Base-by-base conservation (phyloP, 2,329 filamentous ascomycete species). In the Macrophomina phaseolina region DNA sequence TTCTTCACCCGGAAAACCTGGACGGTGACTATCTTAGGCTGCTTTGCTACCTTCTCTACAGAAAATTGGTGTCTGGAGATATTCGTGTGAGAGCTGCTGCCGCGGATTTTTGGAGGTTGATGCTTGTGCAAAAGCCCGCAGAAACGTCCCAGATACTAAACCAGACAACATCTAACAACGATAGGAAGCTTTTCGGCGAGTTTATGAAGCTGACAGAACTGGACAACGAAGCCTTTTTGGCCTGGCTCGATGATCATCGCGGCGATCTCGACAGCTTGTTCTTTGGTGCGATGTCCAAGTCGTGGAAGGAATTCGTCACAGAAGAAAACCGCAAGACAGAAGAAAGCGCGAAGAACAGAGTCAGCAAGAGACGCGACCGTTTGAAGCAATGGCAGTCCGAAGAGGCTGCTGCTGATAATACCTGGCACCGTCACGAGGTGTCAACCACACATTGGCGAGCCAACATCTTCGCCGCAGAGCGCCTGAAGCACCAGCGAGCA, bases 21-120 rank as follows among this genome's bases (percentile, higher is more conserved):
- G 93, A 97, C 52, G 88, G 91, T n/a, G 89, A 92, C 9, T 91
- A 92, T 73, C 86, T 97, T 73, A 91, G 90, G 69, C 84, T 97
- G 40, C 87, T 98, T 49, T 97, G 93, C 84, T 98, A 97, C 73
- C 88, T 97, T 68, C 87, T 99, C 3, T 99, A 98, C 76, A 89
- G 90, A 7, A 97, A 96, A 76, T 83, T 98, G 42, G 88, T 95
- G 7, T 93, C 93, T 64, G 81, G 85, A 0, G 85, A 90, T 63
- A 81, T 86, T 36, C 80, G 85, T 1, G 87, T 97, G 7, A 89
- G 93, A 16, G 79, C 91, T 63, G 88, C 91, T 51, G 91, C 94
- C 34, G 92, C 92, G 11, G 91, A 92, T 70, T 86, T 98, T 30
- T 93, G 94, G 87, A 89, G 95, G n/a, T 91, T 97, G 53, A 88